Conservation (phyloP, 305 asterid species). For the Fraxinus floribunda region DNA sequence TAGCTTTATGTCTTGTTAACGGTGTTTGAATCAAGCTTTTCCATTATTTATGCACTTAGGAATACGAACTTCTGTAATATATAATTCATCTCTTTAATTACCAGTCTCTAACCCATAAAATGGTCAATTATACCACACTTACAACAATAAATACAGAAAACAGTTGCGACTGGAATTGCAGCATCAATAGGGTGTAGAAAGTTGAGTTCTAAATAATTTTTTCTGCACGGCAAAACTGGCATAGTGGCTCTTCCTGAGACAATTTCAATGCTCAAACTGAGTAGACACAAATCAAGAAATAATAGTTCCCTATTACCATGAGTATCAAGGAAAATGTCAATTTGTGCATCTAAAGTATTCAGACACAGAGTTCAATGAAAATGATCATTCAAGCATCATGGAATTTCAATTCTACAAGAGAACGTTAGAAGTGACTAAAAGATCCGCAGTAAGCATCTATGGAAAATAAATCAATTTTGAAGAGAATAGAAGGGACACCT, state of each 20-base stretch:
- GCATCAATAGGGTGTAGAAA: background rate
- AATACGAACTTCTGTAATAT: too few relatives aligned
- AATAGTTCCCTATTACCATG: background rate
- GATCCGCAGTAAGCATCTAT: background rate
- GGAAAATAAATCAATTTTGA: background rate
- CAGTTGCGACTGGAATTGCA: background rate
- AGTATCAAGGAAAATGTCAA: background rate
- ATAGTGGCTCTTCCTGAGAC: background rate
- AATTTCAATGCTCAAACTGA: too few relatives aligned
- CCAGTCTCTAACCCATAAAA: too few relatives aligned
- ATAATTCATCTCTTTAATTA: background rate
- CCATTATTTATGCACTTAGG: too few relatives aligned
- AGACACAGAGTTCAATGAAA: background rate
- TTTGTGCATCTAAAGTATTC: background rate
- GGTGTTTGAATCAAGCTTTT: too few relatives aligned
- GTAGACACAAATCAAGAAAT: background rate
- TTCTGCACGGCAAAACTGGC: background rate
- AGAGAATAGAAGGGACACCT: background rate
- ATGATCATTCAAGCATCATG: background rate
- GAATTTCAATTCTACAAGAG: background rate
- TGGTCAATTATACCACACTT: too few relatives aligned
- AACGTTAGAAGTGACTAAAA: background rate
- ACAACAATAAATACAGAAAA: constrained; percentile 4
- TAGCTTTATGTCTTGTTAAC: too few relatives aligned
- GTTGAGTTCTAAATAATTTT: background rate